Base-by-base conservation (phyloP, 441 rosid genomes). In the Flueggea neowawraea region DNA sequence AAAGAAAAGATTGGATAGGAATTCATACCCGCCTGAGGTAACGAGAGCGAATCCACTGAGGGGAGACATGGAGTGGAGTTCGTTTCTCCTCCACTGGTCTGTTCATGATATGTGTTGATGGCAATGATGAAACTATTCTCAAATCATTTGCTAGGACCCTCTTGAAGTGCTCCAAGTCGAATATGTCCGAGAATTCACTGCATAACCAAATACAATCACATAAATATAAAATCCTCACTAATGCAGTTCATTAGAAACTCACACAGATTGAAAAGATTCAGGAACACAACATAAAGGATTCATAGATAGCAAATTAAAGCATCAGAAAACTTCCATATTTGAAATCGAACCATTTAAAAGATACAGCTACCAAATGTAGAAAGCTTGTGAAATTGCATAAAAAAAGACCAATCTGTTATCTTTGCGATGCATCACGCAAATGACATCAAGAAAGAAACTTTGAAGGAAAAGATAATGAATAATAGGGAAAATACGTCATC, bases 101-200 rank as follows among this genome's bases (percentile, higher is more conserved):
- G 32, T 85, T 82, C 95, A 78, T 89, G 78, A 95, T 58, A 73
- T 91, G 96, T 11, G 80, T 89, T 6, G 91, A 88, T 5, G 98
- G 99, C 63, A 95, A 70, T 39, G 96, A 79, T 0, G 96, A 91
- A 59, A 95, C 84, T 12, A 95, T 58, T 70, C 88, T 84, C 66
- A 91, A 90, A 69, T 95, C 97, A 60, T 89, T 63, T 7, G 78
- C 88, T 44, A 94, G 85, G 67, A 82, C 83, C 41, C 63, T 84
- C 80, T 94, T 94, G 84, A 94, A 94, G 65, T 86, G 86, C 67
- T 81, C 92, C 84, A 91, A 70, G 69, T 91, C 99, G 75, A 94
- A 94, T 73, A 94, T 89, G 79, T 91, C 99, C 32, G 92, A 77
- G 57, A 94, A 94, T 67, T 94, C 97, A 74, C 99, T 94, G 89